These are phyloP conservation scores for Apium graveolens DNA, from an alignment of 129 eudicot genomes.

Conservation along the genomic window DNA sequence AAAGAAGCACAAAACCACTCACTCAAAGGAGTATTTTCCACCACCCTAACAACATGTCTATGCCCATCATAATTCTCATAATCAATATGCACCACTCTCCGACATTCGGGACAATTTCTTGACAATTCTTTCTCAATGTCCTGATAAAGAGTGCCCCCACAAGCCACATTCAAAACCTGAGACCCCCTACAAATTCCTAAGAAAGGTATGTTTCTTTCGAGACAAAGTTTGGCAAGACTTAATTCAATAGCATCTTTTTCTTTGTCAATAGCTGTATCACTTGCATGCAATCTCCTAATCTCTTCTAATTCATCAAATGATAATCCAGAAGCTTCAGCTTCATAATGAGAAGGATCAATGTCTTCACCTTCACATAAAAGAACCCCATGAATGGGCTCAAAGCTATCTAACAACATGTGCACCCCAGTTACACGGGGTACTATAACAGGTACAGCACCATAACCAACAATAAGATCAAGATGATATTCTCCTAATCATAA, in stretches of 20 bases:
- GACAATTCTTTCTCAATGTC: slow-evolving; percentile 65
- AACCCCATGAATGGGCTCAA: slow-evolving; percentile 95
- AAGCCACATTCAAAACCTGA: slow-evolving; percentile 80
- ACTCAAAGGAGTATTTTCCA: slow-evolving; percentile 59
- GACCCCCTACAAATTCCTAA: slow-evolving; percentile 90
- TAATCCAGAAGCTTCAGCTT: slow-evolving; percentile 34
- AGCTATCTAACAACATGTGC: slow-evolving; percentile 62
- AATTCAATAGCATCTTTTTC: slow-evolving; percentile 85
- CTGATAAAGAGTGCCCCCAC: slow-evolving; percentile 82
- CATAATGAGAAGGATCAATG: slow-evolving; percentile 72
- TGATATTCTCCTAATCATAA: slow-evolving; percentile 63
- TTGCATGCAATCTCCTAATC: slow-evolving; percentile 45
- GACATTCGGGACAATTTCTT: slow-evolving; percentile 17
- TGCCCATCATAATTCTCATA: slow-evolving; percentile 86
- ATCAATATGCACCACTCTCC: slow-evolving; percentile 60
- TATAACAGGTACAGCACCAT: slow-evolving; percentile 90
- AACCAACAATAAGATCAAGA: slow-evolving; percentile 76
- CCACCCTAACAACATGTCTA: slow-evolving; percentile 58
- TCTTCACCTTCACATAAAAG: slow-evolving; percentile 97
- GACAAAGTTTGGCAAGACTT: slow-evolving; percentile 67
- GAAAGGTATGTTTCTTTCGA: slow-evolving; percentile 83
- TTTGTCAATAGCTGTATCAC: slow-evolving; percentile 79
- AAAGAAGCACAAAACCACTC: slow-evolving; percentile 67
- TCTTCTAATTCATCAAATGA: slow-evolving; percentile 66
- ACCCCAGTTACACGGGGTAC: slow-evolving; percentile 85